Percentiles rank a stretch among this genome's conserved stretches.
Conservation (phyloP, 768 basidiomycete genomes). For the Paxillus involutus region DNA sequence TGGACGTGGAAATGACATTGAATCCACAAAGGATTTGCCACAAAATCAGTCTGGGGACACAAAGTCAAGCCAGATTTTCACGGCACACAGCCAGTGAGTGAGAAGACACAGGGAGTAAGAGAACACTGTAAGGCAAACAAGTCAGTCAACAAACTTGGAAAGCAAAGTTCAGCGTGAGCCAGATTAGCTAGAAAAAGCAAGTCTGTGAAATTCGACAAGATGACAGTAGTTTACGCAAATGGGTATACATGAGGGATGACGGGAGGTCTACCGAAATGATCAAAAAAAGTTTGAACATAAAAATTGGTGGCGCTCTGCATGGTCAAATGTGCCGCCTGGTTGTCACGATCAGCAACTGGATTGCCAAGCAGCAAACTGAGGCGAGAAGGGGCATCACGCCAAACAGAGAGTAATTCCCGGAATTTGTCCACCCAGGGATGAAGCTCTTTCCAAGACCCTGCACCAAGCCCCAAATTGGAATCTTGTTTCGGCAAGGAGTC, state of each 20-base stretch:
- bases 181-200: too few species aligned
- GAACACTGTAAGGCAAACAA: not conserved
- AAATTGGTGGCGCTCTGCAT: not conserved
- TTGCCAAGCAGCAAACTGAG: not conserved
- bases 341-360: not conserved
- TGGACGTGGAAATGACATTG: not conserved
- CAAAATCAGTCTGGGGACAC: not conserved
- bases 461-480: not conserved
- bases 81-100: not conserved
- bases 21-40: not conserved
- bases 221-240: not conserved
- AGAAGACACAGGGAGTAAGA: not conserved
- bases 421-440: not conserved
- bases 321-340: not conserved
- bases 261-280: conserved; percentile 4
- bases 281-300: too few species aligned
- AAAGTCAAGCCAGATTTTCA: not conserved
- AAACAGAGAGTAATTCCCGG: not conserved
- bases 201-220: too few species aligned
- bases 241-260: conserved; percentile 3
- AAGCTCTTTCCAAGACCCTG: not conserved
- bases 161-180: too few species aligned
- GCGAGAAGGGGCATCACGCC: not conserved
- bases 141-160: not conserved
- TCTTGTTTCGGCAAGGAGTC: not conserved